Conservation (phyloP, 2,329 filamentous ascomycete genomes). For the Chaetomiaceae sp. region DNA sequence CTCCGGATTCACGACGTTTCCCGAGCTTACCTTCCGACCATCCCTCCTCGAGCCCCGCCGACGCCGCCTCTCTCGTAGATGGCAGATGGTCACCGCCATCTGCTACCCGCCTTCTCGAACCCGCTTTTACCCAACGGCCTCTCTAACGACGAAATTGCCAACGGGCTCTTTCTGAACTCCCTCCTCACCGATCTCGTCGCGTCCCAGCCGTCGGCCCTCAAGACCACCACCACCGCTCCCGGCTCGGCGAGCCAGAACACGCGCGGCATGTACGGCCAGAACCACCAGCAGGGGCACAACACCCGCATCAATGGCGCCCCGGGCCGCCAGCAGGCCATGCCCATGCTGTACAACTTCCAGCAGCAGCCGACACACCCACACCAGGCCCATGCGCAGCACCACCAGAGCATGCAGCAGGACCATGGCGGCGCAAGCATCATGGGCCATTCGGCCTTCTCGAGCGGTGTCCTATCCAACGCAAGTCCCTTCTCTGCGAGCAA, state of each 20-base stretch:
- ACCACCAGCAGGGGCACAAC: slow-evolving; percentile 68
- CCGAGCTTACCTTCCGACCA: not conserved
- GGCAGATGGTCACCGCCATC: slow-evolving; percentile 65
- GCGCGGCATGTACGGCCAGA: slow-evolving; percentile 68
- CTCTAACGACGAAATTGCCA: slow-evolving; percentile 40
- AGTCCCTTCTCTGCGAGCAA: slow-evolving; percentile 53
- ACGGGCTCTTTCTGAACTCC: slow-evolving; percentile 32
- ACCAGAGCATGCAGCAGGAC: slow-evolving; percentile 56
- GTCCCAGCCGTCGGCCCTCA: slow-evolving; percentile 28
- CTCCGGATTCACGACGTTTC: slow-evolving; percentile 9
- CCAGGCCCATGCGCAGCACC: slow-evolving; percentile 61
- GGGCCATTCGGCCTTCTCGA: slow-evolving; percentile 57
- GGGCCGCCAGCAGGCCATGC: slow-evolving; percentile 50
- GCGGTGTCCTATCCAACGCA: slow-evolving; percentile 60
- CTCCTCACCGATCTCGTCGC: slow-evolving; percentile 33
- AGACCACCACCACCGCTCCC: slow-evolving; percentile 29
- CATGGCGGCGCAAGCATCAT: slow-evolving; percentile 54
- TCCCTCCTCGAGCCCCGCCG: slow-evolving; percentile 8
- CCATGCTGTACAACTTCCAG: slow-evolving; percentile 67
- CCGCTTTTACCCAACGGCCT: slow-evolving; percentile 54
- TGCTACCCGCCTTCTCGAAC: slow-evolving; percentile 54
- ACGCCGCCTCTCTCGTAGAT: slow-evolving; percentile 46
- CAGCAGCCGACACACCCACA: slow-evolving; percentile 58
- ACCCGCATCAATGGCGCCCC: slow-evolving; percentile 70
- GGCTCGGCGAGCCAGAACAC: slow-evolving; percentile 31